Evolutionary conservation across 768 basidiomycete species (phyloP).

Genomic region (Lactarius evosmus): DNA sequence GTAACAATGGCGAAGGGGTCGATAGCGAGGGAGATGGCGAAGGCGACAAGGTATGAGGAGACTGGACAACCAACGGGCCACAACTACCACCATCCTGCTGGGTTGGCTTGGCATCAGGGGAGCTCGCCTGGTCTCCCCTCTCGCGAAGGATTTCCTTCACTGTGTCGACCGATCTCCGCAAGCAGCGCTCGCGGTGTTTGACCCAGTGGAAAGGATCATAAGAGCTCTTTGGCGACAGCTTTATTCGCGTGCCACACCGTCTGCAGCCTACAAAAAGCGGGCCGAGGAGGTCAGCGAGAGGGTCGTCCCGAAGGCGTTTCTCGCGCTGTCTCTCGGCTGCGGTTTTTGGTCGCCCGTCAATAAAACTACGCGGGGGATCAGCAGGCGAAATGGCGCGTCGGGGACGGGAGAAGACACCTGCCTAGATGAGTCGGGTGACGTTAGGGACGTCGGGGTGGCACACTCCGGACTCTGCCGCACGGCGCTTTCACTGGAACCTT

Average conservation of each 20-base stretch:
- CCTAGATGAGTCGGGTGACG: constrained; percentile 14
- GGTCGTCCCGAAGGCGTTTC: constrained; percentile 24
- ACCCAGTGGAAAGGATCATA: constrained; percentile 29
- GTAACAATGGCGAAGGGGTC: constrained; percentile 7
- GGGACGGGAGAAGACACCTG: background rate
- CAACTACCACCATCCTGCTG: background rate
- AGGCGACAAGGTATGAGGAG: constrained; percentile 2
- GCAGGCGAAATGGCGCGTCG: background rate
- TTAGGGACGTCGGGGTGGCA: constrained; percentile 1
- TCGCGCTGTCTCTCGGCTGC: constrained; percentile 27
- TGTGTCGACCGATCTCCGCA: constrained; percentile 21
- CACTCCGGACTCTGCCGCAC: constrained; percentile 11
- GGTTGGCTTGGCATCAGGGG: background rate
- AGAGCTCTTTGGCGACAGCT: constrained; percentile 27
- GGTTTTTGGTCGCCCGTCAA: constrained; percentile 26
- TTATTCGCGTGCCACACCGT: constrained; percentile 27
- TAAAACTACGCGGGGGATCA: constrained; percentile 16
- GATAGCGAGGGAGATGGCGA: constrained; percentile 4
- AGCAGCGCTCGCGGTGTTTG: constrained; percentile 28
- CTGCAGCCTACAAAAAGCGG: constrained; percentile 26
- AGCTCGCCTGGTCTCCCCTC: constrained; percentile 7
- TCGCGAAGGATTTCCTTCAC: constrained; percentile 24
- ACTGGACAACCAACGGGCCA: background rate
- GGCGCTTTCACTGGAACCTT: constrained; percentile 8
- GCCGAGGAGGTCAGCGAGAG: constrained; percentile 27